Conservation (phyloP, 257 asterid species). For the Penstemon eatonii region DNA sequence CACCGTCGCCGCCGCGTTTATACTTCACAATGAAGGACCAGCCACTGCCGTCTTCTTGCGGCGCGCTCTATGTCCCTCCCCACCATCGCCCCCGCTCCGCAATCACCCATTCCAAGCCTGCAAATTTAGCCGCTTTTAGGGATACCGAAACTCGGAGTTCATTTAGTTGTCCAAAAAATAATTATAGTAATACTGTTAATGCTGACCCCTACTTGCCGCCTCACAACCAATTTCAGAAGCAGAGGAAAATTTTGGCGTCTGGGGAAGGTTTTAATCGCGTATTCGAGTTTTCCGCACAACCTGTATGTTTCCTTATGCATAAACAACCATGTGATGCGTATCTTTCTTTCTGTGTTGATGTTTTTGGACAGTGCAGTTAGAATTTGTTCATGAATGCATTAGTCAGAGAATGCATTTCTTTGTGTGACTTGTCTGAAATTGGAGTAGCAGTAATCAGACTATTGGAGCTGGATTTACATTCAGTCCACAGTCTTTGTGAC, state of each 20-base stretch:
- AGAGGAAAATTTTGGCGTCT: conserved; percentile 39
- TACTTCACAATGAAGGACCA: conserved; percentile 58
- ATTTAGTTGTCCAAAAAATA: conserved; percentile 25
- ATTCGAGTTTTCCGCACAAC: conserved; percentile 44
- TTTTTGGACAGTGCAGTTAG: background rate
- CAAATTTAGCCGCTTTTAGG: conserved; percentile 11
- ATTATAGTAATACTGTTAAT: conserved; percentile 27
- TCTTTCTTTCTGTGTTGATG: background rate
- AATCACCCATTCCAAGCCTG: conserved; percentile 8
- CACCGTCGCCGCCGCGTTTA: conserved; percentile 25
- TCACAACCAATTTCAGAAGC: conserved; percentile 42
- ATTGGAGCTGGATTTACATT: background rate
- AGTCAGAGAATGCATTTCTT: background rate
- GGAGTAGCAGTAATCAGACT: conserved; percentile 7
- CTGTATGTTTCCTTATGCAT: conserved; percentile 39
- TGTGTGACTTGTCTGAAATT: background rate
- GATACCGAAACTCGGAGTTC: conserved; percentile 38
- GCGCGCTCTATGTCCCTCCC: conserved; percentile 70
- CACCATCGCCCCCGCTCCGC: conserved; percentile 64
- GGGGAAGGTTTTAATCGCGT: conserved; percentile 40
- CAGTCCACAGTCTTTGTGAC: background rate
- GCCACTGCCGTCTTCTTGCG: conserved; percentile 46
- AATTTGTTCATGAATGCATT: background rate
- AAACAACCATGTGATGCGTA: background rate
- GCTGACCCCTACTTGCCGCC: conserved; percentile 53